Evolutionary conservation across 495 filamentous ascomycete genomes (phyloP).

Genomic region (Daldinia vernicosa): DNA sequence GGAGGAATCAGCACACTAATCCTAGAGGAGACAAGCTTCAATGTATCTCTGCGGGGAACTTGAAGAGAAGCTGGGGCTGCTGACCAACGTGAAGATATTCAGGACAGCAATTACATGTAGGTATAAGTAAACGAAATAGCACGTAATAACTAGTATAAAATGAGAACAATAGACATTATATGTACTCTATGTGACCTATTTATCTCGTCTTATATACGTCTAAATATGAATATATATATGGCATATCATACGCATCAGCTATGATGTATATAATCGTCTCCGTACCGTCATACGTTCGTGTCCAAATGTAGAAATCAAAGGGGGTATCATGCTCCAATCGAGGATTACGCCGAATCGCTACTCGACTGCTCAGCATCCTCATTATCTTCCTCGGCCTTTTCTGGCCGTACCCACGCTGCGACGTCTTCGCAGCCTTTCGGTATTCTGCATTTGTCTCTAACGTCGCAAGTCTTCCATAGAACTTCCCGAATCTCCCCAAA

Average conservation of each 20-base stretch:
- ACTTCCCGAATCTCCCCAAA: constrained; percentile 83
- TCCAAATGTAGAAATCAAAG: constrained; percentile 3
- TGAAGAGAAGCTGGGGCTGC: background rate
- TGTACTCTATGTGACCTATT: constrained; percentile 6
- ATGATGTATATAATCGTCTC: background rate
- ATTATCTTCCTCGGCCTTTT: constrained; percentile 6
- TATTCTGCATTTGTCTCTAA: constrained; percentile 64
- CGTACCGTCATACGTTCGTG: constrained; percentile 3
- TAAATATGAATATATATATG: constrained; percentile 14
- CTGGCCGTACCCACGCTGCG: constrained; percentile 44
- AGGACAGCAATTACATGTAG: background rate
- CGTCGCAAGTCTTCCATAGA: constrained; percentile 75
- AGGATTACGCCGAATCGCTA: constrained; percentile 43
- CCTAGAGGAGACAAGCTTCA: background rate
- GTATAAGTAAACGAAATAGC: background rate
- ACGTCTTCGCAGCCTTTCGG: constrained; percentile 71
- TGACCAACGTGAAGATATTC: background rate
- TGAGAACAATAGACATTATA: background rate
- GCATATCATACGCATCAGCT: constrained; percentile 14
- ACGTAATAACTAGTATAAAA: background rate
- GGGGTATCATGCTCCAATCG: constrained; percentile 36
- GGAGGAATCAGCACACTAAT: background rate
- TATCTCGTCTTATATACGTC: background rate
- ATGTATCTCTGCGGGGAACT: background rate
- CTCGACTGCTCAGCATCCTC: constrained; percentile 43